Base-by-base conservation (phyloP, 2,329 filamentous ascomycete genomes). In the Seiridium unicorne region DNA sequence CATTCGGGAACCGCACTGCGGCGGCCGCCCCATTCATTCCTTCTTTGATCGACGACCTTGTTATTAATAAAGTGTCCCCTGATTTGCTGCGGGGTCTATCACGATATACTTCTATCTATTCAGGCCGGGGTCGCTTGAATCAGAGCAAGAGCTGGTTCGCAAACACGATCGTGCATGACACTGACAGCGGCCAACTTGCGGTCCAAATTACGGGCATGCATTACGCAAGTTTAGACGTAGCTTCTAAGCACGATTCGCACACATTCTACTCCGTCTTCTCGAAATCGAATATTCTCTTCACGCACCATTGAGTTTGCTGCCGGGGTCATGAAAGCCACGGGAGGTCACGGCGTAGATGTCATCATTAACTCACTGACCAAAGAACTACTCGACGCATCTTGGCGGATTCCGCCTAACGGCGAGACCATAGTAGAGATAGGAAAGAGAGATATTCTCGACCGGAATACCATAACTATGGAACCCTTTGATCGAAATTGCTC, bases 381-480 rank as follows among this genome's bases (percentile, higher is more conserved):
- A 9, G 38, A 56, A n/a, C 35, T 56, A 9, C 40, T 56, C 4
- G 26, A 56, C n/a, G 10, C 9, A n/a, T 7, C 53, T 10, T 56
- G 53, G 53, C 11, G 36, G 6, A 9, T 13, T 10, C 4, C 2
- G 4, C 36, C 36, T 26, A 36, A 56, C 11, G 32, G 32, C 13
- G 53, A 36, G 4, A 56, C 13, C 13, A 56, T 56, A 36, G 36
- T 56, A 13, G 53, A 56, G 31, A 56, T 56, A 8, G 53, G 68
- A 4, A 67, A 66, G 44, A 62, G 62, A 13, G 69, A 72, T 54
- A 65, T 72, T 31, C 40, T 61, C 3, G 67, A 69, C 34, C 70
- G 73, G n/a, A 66, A 65, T 8, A 62, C 64, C 4, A 64, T 77
- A 10, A 70, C 73, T 7, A 75, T 76, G 70, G 47, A 64, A 1